Percentiles rank a stretch among this genome's conserved stretches.
These are phyloP conservation scores for Phytopythium montanum DNA, from an alignment of 352 stramenopile species.

Conservation along the genomic window DNA sequence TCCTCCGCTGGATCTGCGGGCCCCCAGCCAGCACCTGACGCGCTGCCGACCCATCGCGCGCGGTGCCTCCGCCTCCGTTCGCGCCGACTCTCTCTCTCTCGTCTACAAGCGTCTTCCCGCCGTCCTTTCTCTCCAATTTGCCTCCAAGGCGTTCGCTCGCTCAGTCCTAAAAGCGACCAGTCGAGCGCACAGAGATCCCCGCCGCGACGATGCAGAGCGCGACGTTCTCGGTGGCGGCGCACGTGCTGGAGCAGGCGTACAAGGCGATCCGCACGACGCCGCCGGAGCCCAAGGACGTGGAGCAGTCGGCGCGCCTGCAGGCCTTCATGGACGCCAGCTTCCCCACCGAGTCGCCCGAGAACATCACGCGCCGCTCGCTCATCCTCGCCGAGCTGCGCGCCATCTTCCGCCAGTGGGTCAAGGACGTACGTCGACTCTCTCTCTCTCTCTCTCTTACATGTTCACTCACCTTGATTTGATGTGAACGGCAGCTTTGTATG, in stretches of 20 bases:
- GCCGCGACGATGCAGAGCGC: conserved; percentile 44
- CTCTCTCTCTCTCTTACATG: no score
- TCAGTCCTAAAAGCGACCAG: background rate
- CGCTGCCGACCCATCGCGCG: background rate
- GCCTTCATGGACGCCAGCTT: conserved; percentile 79
- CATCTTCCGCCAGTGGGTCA: conserved; percentile 86
- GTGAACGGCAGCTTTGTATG: conserved; percentile 46
- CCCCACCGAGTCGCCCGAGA: conserved; percentile 68
- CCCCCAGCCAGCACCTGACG: background rate
- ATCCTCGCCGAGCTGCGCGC: conserved; percentile 82
- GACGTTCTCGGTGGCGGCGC: conserved; percentile 61
- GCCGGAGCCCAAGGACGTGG: conserved; percentile 77
- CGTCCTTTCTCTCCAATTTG: background rate
- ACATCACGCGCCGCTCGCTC: conserved; percentile 83
- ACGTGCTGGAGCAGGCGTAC: conserved; percentile 86
- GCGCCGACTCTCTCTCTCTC: background rate
- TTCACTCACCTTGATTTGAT: background rate
- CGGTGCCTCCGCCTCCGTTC: background rate
- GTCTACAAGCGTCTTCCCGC: background rate
- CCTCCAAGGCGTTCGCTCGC: no score
- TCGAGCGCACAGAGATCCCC: background rate
- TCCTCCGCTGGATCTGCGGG: background rate
- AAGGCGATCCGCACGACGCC: conserved; percentile 86
- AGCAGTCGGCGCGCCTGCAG: conserved; percentile 80
- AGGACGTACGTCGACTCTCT: conserved; percentile 27